Percentiles rank a stretch among this genome's conserved stretches.
Conservation (phyloP, 257 asterid genomes). For the Solanum peruvianum region DNA sequence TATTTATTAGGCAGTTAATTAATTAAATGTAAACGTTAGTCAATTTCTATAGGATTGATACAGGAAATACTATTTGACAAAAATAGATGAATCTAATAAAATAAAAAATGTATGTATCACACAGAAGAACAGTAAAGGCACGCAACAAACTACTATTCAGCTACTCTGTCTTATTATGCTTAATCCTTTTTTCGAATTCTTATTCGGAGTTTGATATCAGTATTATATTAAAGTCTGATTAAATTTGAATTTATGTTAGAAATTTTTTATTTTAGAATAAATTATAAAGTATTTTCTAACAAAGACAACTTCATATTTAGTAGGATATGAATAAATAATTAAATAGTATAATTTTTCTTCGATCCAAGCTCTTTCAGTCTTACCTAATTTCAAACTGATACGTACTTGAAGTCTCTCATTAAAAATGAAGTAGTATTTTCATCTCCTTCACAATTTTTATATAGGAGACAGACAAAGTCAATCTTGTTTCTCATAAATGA, state of each 20-base stretch:
- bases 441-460: not conserved
- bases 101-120: not conserved
- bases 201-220: not conserved
- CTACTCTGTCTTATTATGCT: not conserved
- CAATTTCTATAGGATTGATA: constrained; percentile 10
- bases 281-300: not conserved
- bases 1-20: not conserved
- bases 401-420: not conserved
- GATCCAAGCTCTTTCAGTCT: not conserved
- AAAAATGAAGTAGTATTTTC: not conserved
- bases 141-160: constrained; percentile 40
- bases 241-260: not conserved
- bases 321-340: not conserved
- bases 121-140: constrained; percentile 46
- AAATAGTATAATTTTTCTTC: not conserved
- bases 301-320: not conserved
- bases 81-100: not conserved
- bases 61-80: not conserved
- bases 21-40: constrained; percentile 10
- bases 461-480: not conserved
- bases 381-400: not conserved
- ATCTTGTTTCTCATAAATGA: not conserved
- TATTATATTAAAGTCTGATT: not conserved
- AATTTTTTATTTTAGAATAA: not conserved
- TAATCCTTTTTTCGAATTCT: not conserved